Conservation (phyloP, 2,329 filamentous ascomycete species). For the Drechslera avenae region DNA sequence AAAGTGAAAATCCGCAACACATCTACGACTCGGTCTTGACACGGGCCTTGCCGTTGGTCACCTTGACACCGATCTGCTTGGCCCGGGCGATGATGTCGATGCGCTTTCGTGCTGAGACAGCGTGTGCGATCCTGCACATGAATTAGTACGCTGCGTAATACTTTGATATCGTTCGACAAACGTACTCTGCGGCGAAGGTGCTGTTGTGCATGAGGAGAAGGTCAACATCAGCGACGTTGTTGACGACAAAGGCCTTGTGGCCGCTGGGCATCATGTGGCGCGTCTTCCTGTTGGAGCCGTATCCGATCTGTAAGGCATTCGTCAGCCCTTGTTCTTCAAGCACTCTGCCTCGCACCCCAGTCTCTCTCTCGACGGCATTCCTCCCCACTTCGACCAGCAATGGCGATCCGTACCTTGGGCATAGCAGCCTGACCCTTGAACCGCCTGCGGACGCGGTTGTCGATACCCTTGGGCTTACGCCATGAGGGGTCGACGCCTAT, state of each 20-base stretch:
- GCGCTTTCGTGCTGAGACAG: slow-evolving; percentile 97
- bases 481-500: slow-evolving; percentile 76
- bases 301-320: slow-evolving; percentile 76
- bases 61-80: slow-evolving; percentile 98
- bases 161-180: neutral
- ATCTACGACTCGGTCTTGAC: slow-evolving; percentile 85
- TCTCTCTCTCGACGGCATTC: neutral
- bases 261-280: slow-evolving; percentile 98
- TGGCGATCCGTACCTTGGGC: slow-evolving; percentile 80
- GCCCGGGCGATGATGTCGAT: slow-evolving; percentile 97
- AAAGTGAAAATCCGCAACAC: slow-evolving; percentile 34
- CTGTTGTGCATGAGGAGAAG: slow-evolving; percentile 99
- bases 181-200: slow-evolving; percentile 98
- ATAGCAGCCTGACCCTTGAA: slow-evolving; percentile 96
- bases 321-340: slow-evolving; percentile 35
- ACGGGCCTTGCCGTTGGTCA: slow-evolving; percentile 99
- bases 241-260: slow-evolving; percentile 99
- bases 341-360: neutral
- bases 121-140: slow-evolving; percentile 82
- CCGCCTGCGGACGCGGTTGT: slow-evolving; percentile 94
- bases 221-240: slow-evolving; percentile 92
- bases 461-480: slow-evolving; percentile 99
- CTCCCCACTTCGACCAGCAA: slow-evolving; percentile 4
- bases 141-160: slow-evolving; percentile 14
- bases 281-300: slow-evolving; percentile 99